These are phyloP conservation scores for Enterocytospora artemiae DNA, from an alignment of 371 early-diverging fungal genomes.

Conservation along the genomic window DNA sequence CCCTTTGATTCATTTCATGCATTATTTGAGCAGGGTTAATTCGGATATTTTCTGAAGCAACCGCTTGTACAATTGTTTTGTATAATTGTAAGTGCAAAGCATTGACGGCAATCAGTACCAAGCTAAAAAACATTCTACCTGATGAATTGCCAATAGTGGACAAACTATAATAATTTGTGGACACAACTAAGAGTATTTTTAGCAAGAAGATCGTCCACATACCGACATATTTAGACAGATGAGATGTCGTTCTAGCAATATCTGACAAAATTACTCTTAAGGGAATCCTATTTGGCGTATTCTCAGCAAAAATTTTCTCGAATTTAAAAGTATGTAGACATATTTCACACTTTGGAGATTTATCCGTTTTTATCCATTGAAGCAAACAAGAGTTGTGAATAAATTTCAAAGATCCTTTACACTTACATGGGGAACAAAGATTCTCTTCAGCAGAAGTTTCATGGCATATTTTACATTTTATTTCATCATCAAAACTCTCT, in stretches of 20 bases:
- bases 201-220: neutral
- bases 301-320: slow-evolving; percentile 24
- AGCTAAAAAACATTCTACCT: no score
- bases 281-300: slow-evolving; percentile 19
- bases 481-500: neutral
- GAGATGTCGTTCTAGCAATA: neutral
- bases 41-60: no score
- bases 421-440: slow-evolving; percentile 44
- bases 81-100: no score
- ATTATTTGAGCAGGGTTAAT: no score
- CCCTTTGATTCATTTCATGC: no score
- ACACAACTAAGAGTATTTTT: neutral
- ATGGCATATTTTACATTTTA: slow-evolving; percentile 50
- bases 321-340: slow-evolving; percentile 40
- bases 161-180: no score
- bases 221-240: neutral
- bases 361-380: slow-evolving; percentile 32
- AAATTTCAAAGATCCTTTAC: slow-evolving; percentile 46
- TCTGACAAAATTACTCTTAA: neutral
- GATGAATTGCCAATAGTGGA: no score
- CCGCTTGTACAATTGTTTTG: no score
- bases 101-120: no score
- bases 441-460: slow-evolving; percentile 14
- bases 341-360: slow-evolving; percentile 30
- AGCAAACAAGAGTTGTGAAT: slow-evolving; percentile 46